phyloP scores from a whole-genome alignment of 495 filamentous ascomycete species.

The Chaetomidium leptoderma region DNA sequence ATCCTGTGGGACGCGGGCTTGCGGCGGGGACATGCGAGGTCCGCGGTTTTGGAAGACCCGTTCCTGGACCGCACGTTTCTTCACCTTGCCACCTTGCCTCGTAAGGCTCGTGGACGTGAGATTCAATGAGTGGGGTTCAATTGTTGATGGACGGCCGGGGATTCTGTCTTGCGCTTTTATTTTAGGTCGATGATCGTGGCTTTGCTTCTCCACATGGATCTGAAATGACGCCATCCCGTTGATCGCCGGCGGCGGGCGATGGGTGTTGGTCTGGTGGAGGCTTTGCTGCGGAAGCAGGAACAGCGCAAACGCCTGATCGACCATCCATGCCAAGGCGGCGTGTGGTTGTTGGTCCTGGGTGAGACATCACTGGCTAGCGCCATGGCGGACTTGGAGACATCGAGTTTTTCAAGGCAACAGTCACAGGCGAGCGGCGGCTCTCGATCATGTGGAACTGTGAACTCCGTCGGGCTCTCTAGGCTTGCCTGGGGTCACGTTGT shows the following conservation, averaged over 20 bases:
- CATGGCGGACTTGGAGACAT: neutral
- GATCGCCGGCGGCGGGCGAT: neutral
- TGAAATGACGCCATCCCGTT: neutral
- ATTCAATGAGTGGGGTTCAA: neutral
- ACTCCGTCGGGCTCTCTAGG: neutral
- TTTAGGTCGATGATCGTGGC: neutral
- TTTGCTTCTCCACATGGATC: neutral
- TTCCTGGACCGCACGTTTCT: too few species aligned
- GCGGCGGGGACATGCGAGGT: neutral
- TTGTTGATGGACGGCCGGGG: neutral
- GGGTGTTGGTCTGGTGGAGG: neutral
- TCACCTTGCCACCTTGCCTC: neutral
- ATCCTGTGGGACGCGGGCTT: neutral
- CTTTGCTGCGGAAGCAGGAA: constrained; percentile 4
- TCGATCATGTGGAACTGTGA: neutral
- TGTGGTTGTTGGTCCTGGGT: neutral
- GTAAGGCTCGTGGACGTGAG: neutral
- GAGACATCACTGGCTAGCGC: neutral
- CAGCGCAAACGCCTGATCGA: neutral
- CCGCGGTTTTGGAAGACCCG: neutral
- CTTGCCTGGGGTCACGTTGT: neutral
- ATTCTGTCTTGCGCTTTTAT: neutral
- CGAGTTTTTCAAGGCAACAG: constrained; percentile 1
- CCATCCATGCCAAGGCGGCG: neutral
- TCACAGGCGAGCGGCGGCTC: neutral